Percentiles rank a stretch among this genome's conserved stretches.
phyloP scores from a whole-genome alignment of 2,329 filamentous ascomycete species.

The Fusarium aywerte region DNA sequence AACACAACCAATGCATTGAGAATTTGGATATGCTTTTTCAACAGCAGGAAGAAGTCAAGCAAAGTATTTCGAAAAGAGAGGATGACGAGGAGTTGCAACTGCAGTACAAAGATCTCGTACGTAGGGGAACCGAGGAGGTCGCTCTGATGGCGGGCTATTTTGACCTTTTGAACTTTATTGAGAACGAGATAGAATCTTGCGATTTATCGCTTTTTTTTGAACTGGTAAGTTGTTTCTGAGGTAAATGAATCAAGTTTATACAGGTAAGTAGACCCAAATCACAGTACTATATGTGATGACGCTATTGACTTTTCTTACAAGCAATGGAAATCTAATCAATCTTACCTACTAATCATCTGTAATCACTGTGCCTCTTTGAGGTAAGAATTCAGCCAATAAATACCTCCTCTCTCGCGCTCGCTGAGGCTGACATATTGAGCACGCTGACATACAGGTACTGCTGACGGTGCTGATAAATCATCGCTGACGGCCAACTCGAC shows the following conservation, averaged over 20 bases:
- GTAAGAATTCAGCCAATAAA: no score
- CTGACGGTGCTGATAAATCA: not conserved
- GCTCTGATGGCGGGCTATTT: not conserved
- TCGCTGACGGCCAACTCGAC: not conserved
- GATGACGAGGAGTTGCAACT: no score
- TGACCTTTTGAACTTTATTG: not conserved
- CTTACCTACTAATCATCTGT: no score
- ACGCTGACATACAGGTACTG: not conserved
- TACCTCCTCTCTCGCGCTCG: no score
- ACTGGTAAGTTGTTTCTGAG: not conserved
- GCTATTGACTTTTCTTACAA: no score
- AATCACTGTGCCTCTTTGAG: no score
- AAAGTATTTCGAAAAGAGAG: rapidly evolving
- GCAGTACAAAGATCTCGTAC: not conserved
- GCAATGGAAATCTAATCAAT: no score
- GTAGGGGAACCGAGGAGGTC: not conserved
- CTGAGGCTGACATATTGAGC: not conserved
- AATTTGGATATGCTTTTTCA: not conserved
- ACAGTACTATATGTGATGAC: no score
- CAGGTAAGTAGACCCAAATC: no score
- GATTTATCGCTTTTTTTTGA: no score
- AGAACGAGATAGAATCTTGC: not conserved
- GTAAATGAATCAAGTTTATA: not conserved
- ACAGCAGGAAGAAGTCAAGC: not conserved
- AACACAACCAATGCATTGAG: not conserved